Base-by-base conservation (phyloP, 495 filamentous ascomycete genomes). In the Evansstolkia leycettana region DNA sequence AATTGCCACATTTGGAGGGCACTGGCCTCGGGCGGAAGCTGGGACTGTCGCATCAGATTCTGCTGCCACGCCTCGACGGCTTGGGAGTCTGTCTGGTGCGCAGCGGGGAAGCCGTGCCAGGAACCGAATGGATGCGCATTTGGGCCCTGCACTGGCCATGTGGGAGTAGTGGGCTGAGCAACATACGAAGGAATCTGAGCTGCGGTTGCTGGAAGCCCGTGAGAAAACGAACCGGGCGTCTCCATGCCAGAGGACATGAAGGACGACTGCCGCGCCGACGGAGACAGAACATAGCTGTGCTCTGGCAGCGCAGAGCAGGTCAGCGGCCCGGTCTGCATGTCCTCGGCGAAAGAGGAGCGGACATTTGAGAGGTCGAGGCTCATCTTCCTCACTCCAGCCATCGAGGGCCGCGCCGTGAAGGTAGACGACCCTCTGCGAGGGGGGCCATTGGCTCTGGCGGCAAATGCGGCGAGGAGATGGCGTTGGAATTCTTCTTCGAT, bases 401-500 rank as follows among this genome's bases (percentile, higher is more conserved):
- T 27, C 0, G 61, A 52, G 1, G 47, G 45, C 0, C 47, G 55
- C 5, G 54, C 51, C 1, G 52, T 39, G 34, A 54, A 24, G 43
- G 45, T 58, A 4, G 42, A 28, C 10, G 48, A 44, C 12, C 46
- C 43, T 13, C 50, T 42, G 25, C 46, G 43, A 44, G 30, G 43
- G 44, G 40, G 38, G 35, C 1, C 46, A 50, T 46, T 47, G 10
- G 44, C 42, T 11, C 50, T 44, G 18, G 54, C 40, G 16, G 53
- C 55, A 17, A 61, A 55, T 10, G 55, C 50, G 2, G 55, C 55
- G 6, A 62, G 41, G 0, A 67, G 47, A 29, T 64, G 58, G 26
- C 56, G 51, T 31, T 61, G 54, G 40, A 65, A 61, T 17, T 63
- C 52, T 27, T 58, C 50, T 39, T 65, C 52, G 18, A 67, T 52